Evolutionary conservation across 2,329 filamentous ascomycete genomes (phyloP).

Genomic region (Colletotrichum tanaceti): DNA sequence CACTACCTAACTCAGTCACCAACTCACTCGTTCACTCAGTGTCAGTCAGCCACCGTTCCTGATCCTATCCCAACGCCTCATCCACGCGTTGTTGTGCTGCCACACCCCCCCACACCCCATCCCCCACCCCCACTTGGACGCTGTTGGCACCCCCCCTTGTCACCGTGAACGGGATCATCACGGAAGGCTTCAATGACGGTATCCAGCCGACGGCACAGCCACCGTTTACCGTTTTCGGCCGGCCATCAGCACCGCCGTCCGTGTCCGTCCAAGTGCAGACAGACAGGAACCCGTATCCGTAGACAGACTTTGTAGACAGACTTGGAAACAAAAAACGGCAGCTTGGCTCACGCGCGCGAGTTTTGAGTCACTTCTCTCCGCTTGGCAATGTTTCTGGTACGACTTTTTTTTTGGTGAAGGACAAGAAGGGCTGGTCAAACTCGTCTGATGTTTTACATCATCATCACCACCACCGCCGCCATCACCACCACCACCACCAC

Average conservation of each 20-base stretch:
- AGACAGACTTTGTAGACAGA: too few species aligned
- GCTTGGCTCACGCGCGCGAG: not conserved
- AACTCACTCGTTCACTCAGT: not conserved
- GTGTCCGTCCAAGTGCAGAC: not conserved
- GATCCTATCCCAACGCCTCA: not conserved
- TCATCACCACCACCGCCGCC: slow-evolving; percentile 4
- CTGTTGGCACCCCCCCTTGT: not conserved
- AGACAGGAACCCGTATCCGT: not conserved
- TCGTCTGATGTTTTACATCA: slow-evolving; percentile 32
- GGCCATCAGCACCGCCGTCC: not conserved
- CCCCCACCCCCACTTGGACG: too few species aligned
- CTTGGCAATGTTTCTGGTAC: not conserved
- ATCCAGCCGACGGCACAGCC: not conserved
- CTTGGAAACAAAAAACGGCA: not conserved
- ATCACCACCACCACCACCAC: too few species aligned
- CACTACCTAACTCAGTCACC: too few species aligned
- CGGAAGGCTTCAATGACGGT: slow-evolving; percentile 6
- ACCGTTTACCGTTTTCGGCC: not conserved
- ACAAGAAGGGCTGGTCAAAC: slow-evolving; percentile 3
- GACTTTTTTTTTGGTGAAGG: not conserved
- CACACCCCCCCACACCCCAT: not conserved
- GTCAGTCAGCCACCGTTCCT: not conserved
- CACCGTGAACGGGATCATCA: not conserved
- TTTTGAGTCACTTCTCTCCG: not conserved
- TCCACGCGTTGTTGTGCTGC: not conserved